Percentiles rank a stretch among this genome's conserved stretches.
Conservation (phyloP, 2,329 filamentous ascomycete species). For the Phialemoniopsis sp. region DNA sequence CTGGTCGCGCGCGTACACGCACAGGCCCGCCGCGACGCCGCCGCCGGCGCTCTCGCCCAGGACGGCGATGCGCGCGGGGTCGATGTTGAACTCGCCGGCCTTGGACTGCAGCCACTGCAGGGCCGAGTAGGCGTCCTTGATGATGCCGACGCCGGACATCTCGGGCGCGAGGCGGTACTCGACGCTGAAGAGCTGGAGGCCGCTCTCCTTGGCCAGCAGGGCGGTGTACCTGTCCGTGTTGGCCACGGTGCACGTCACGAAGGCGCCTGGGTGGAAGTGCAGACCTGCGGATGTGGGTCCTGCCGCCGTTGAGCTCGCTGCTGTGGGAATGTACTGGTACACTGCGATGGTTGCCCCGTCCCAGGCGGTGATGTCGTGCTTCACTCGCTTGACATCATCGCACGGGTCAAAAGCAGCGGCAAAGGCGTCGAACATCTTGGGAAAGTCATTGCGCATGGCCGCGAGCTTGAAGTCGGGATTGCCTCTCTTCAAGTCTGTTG, state of each 20-base stretch:
- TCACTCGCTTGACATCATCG: no score
- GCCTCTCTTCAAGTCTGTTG: no score
- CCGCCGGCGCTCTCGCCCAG: conserved; percentile 20
- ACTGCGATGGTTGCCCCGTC: no score
- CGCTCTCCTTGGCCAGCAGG: conserved; percentile 7
- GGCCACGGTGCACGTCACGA: conserved; percentile 13
- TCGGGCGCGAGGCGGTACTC: conserved; percentile 48
- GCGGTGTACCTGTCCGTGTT: conserved; percentile 8
- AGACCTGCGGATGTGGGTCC: conserved; percentile 1
- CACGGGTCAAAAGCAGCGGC: no score
- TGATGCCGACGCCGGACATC: conserved; percentile 34
- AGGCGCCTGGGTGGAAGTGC: conserved; percentile 20
- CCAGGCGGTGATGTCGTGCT: no score
- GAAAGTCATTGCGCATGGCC: no score
- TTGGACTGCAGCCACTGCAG: conserved; percentile 25
- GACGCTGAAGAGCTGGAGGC: conserved; percentile 24
- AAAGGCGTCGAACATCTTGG: no score
- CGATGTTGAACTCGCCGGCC: conserved; percentile 13
- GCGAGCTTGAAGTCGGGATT: no score
- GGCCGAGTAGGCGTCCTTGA: conserved; percentile 32
- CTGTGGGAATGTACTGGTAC: no score
- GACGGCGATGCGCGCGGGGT: conserved; percentile 16
- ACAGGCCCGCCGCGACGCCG: conserved; percentile 13
- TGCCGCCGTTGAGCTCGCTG: no score
- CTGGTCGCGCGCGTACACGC: conserved; percentile 35